phyloP scores from a whole-genome alignment of 2,329 filamentous ascomycete species.

The Waltergamsia citrina region DNA sequence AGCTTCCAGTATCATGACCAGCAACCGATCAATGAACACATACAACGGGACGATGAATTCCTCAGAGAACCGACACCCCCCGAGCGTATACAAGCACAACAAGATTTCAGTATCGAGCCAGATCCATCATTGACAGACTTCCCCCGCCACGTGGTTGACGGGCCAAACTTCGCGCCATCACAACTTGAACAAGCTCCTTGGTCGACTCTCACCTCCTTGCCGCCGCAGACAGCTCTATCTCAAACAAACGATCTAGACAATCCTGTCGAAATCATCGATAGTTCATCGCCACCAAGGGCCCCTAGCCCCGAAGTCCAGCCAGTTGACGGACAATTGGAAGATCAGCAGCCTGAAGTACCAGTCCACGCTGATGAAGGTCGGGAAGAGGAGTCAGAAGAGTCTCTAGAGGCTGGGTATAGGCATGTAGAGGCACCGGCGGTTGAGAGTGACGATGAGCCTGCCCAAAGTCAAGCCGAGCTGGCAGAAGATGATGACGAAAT shows the following conservation, averaged over 20 bases:
- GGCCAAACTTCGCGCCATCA: conserved; percentile 1
- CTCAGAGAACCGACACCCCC: no score
- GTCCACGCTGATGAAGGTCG: no score
- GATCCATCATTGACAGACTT: no score
- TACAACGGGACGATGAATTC: no score
- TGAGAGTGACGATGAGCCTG: background rate
- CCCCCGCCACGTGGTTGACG: no score
- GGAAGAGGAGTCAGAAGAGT: conserved; percentile 4
- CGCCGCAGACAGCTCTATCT: background rate
- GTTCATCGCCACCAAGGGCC: conserved; percentile 4
- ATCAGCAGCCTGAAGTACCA: conserved; percentile 1
- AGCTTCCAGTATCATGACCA: no score
- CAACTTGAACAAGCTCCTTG: conserved; percentile 2
- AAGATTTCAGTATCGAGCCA: no score
- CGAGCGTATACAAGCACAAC: no score
- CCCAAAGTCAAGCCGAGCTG: background rate
- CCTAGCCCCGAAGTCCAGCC: background rate
- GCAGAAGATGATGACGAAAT: background rate
- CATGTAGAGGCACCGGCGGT: background rate
- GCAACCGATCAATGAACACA: no score
- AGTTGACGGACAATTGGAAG: background rate
- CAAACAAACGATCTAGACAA: conserved; percentile 1
- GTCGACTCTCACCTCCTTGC: background rate
- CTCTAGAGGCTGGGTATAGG: background rate
- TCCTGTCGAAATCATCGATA: conserved; percentile 6